Evolutionary conservation across 192 early-diverging fungal species (phyloP), one percentile per base, ranked within the genome.

Genomic region (Neocallimastix lanati): DNA sequence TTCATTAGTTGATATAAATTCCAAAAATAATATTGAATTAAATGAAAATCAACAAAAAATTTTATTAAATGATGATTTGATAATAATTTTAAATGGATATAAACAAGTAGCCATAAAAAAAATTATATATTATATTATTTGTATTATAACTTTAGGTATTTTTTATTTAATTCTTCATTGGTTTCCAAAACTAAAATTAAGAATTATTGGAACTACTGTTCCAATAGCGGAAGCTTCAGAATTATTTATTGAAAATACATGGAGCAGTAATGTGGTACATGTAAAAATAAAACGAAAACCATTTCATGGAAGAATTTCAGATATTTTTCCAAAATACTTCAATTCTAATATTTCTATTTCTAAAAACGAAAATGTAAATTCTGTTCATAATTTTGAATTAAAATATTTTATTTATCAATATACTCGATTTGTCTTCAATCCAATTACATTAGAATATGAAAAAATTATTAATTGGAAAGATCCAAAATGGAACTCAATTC

Each of bases 81-180:
- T 80, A 29, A 84, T 93, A 58, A 79, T 81, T 28, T 87, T 93
- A 58, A 83, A 83, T 28, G 96, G 94, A 14, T 91, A 94, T 83
- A 84, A 84, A 6, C 88, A 85, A 83, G 84, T 86, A 28, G 29
- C 79, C 33, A 36, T 83, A 3, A 85, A 85, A 0, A 79, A 89
- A 13, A 86, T 90, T 76, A 35, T 92, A 12, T 96, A 93, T 83
- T 83, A 89, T 78, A 13, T 92, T 12, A 38, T 92, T 7, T 93
- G 90, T 28, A 18, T 94, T 35, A 80, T 92, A 76, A 88, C 94
- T 5, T 81, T 86, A 5, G 96, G 96, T 9, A 81, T 92, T 13
- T 81, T 92, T 2, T 95, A 90, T 78, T 84, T 98, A 25, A 76
- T 96, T 15, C 92, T 90, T 77, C 92, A 95, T 33, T 98, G 97